Conservation (phyloP, 148 eudicot genomes). For the Bassia scoparia region DNA sequence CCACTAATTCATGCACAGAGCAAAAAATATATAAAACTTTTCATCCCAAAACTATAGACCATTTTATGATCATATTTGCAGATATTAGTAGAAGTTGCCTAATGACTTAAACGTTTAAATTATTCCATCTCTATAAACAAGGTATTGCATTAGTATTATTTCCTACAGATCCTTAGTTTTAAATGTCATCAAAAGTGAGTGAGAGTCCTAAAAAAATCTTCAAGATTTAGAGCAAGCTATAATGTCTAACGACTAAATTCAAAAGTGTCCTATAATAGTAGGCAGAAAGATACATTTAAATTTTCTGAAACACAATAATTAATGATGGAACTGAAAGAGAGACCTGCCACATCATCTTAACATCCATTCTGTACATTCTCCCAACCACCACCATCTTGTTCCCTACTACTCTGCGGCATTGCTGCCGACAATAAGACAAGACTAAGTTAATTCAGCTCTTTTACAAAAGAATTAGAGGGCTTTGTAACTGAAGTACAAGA, state of each 20-base stretch:
- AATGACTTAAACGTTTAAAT: no score
- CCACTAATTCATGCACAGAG: constrained; percentile 4
- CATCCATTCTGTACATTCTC: constrained; percentile 70
- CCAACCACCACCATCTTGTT: constrained; percentile 98
- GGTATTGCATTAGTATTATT: no score
- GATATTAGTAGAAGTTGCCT: no score
- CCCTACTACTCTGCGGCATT: constrained; percentile 83
- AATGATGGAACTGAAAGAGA: no score
- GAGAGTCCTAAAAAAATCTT: no score
- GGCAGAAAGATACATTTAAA: no score
- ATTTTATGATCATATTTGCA: no score
- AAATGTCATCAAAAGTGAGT: no score
- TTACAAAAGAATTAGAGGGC: background rate
- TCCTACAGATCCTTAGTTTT: no score
- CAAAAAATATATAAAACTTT: background rate
- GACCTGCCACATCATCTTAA: constrained; percentile 96
- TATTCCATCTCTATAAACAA: no score
- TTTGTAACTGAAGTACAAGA: background rate
- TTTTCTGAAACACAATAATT: no score
- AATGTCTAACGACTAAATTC: background rate
- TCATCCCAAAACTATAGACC: background rate
- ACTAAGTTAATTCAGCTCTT: background rate
- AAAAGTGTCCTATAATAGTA: background rate
- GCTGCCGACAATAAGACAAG: constrained; percentile 45
- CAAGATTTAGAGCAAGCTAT: background rate